A percentile compares a stretch with the other conserved stretches of the same genome.
phyloP scores from a whole-genome alignment of 352 stramenopile species.

The Phytophthora capsici region DNA sequence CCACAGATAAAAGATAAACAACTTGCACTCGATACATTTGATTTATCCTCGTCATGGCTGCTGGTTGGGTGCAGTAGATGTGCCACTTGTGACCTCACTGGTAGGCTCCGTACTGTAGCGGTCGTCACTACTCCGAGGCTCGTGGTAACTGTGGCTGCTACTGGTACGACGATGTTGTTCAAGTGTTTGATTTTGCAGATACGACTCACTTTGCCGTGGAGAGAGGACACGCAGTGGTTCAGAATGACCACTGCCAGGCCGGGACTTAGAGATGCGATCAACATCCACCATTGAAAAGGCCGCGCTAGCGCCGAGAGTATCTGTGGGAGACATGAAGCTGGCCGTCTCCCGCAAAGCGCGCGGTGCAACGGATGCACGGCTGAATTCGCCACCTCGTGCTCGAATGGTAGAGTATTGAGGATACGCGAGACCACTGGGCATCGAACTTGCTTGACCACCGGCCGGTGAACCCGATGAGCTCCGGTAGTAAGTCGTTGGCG shows the following conservation, averaged over 20 bases:
- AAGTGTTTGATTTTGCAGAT: constrained; percentile 17
- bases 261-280: constrained; percentile 49
- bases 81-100: constrained; percentile 1
- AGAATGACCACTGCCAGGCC: constrained; percentile 16
- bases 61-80: constrained; percentile 6
- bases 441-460: constrained; percentile 20
- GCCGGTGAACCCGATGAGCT: constrained; percentile 21
- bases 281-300: constrained; percentile 74
- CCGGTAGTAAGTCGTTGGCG: constrained; percentile 22
- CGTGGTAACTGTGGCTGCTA: constrained; percentile 34
- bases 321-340: constrained; percentile 32
- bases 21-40: constrained; percentile 15
- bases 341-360: constrained; percentile 34
- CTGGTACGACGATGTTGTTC: constrained; percentile 19
- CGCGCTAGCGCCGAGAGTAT: constrained; percentile 30
- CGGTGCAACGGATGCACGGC: constrained; percentile 3
- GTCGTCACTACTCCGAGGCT: constrained; percentile 21
- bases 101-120: constrained; percentile 21
- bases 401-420: constrained; percentile 31
- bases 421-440: constrained; percentile 26
- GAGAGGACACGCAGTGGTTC: constrained; percentile 32
- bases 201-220: constrained; percentile 26
- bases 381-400: constrained; percentile 23
- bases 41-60: neutral
- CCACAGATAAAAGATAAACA: constrained; percentile 26